Conservation (phyloP, 495 filamentous ascomycete species). For the Haplographium delicatum region DNA sequence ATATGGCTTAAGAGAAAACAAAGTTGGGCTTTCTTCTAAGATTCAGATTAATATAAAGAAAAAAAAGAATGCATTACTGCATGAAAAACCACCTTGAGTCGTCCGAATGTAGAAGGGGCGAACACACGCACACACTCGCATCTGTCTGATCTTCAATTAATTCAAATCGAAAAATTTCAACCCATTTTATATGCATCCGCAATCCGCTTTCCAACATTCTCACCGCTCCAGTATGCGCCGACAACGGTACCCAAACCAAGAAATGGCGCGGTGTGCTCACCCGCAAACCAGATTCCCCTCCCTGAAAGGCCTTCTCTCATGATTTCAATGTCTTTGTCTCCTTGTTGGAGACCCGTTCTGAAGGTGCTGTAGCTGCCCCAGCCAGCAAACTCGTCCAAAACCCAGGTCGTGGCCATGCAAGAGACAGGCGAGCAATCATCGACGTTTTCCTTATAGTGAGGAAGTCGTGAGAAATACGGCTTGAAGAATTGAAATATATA, state of each 20-base stretch:
- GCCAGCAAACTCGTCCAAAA: slow-evolving; percentile 75
- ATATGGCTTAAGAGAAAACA: no score
- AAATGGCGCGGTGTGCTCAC: slow-evolving; percentile 91
- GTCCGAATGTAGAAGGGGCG: no score
- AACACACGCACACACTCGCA: no score
- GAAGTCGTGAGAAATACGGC: slow-evolving; percentile 73
- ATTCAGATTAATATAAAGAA: no score
- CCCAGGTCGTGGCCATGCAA: slow-evolving; percentile 72
- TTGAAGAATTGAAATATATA: slow-evolving; percentile 57
- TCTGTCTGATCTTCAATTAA: no score
- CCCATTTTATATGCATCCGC: slow-evolving; percentile 36
- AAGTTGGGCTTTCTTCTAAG: no score
- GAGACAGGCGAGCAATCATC: slow-evolving; percentile 57
- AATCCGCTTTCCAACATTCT: slow-evolving; percentile 61
- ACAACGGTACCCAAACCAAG: slow-evolving; percentile 81
- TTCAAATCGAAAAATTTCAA: no score
- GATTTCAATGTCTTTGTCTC: slow-evolving; percentile 64
- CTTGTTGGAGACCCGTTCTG: slow-evolving; percentile 68
- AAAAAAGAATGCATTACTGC: no score
- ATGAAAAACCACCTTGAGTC: no score
- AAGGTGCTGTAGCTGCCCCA: slow-evolving; percentile 92
- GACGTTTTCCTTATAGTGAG: slow-evolving; percentile 49
- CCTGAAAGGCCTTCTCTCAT: slow-evolving; percentile 66
- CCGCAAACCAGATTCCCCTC: slow-evolving; percentile 81
- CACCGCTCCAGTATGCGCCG: slow-evolving; percentile 90